Base-by-base conservation (phyloP, 305 asterid genomes). In the Ilex paraguariensis region DNA sequence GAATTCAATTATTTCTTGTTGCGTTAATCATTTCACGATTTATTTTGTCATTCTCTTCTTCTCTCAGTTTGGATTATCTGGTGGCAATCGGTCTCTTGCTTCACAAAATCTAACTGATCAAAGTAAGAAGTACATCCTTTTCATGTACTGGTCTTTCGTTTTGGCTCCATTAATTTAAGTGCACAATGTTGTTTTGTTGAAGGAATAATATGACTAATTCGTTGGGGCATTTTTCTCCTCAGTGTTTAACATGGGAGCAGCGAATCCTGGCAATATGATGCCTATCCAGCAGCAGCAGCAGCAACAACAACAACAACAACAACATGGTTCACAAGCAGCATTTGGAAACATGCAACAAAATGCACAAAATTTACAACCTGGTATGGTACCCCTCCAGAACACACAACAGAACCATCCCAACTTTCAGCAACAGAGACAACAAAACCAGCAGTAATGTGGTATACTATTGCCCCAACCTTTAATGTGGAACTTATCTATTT, bases 401-500 rank as follows among this genome's bases (percentile, higher is more conserved):
- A 60, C 82, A 4, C 67, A 71, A 14, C 96, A 86, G 77, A 90
- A 75, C 57, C 97, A 84, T 65, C 82, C 91, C 58, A 86, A 80
- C 81, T 86, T 84, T 73, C 98, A 91, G 73, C 98, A 83, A 74
- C 95, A 87, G 78, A 75, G 96, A 72, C 86, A 91, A 13, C 98
- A 85, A 71, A 87, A 84, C 80, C 91, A 88, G 65, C 84, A 91
- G 74, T 76, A 79, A 79, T 50, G 36, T 44, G n/a, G 16, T 59
- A 40, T 36, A 36, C 9, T 5, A 36, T 8, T 21, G 28, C 42
- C 42, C 5, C 51, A 10, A 13, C 17, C 61, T 49, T 58, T 6
- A 31, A 53, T 14, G 49, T 28, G 48, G 55, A 17, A 8, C 9
- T 5, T 36, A 36, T 36, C 6, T 36, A 36, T 36, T 36, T 36